Conservation (phyloP, 2,329 filamentous ascomycete genomes). For the Colletotrichum musicola region DNA sequence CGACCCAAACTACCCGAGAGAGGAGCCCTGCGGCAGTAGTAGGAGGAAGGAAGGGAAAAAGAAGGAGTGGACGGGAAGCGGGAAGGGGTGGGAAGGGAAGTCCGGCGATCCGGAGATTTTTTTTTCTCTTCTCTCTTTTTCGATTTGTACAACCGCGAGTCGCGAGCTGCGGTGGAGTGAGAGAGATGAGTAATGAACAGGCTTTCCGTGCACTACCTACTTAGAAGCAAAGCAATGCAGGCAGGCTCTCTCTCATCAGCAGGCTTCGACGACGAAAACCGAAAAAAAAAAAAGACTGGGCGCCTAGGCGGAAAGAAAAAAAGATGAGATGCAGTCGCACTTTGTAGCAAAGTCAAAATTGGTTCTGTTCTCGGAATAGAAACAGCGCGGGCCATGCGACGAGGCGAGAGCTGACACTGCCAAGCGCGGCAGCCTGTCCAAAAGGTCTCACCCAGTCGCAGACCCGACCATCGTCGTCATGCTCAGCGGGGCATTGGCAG, state of each 20-base stretch:
- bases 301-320: neutral
- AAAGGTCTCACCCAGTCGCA: slow-evolving; percentile 37
- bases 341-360: slow-evolving; percentile 36
- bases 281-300: slow-evolving; percentile 1
- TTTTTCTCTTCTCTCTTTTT: too few relatives aligned
- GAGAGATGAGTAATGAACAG: slow-evolving; percentile 27
- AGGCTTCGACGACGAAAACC: neutral
- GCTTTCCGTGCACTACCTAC: too few relatives aligned
- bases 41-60: slow-evolving; percentile 24
- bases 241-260: neutral
- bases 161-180: neutral
- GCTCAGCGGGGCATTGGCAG: slow-evolving; percentile 16
- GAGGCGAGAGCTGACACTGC: slow-evolving; percentile 37
- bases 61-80: slow-evolving; percentile 16
- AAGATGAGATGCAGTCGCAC: slow-evolving; percentile 29
- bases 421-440: slow-evolving; percentile 36
- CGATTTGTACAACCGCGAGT: neutral
- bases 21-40: neutral
- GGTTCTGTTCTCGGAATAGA: slow-evolving; percentile 31
- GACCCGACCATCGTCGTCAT: slow-evolving; percentile 35
- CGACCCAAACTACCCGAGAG: slow-evolving; percentile 16
- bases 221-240: neutral
- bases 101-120: slow-evolving; percentile 11
- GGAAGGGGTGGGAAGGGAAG: slow-evolving; percentile 8
- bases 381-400: slow-evolving; percentile 33